Percentiles rank a stretch among this genome's conserved stretches.
phyloP scores from a whole-genome alignment of 257 asterid species.

The Solanum acaule region DNA sequence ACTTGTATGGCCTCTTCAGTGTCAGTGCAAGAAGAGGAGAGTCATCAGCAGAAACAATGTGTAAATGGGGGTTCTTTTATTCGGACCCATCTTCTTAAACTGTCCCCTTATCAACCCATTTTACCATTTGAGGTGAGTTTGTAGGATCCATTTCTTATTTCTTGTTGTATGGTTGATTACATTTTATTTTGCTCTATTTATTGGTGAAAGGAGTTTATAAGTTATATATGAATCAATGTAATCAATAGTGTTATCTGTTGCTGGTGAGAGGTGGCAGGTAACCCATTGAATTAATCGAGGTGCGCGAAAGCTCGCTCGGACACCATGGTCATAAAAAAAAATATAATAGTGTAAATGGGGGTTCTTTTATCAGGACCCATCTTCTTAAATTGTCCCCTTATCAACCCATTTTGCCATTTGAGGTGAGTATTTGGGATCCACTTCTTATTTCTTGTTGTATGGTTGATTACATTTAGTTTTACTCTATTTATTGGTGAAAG shows the following conservation, averaged over 20 bases:
- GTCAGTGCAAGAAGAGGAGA: conserved; percentile 45
- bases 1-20: conserved; percentile 36
- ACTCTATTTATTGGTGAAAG: too few relatives aligned
- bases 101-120: conserved; percentile 82
- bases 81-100: conserved; percentile 63
- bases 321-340: too few relatives aligned
- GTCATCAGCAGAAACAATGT: conserved; percentile 12
- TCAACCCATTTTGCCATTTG: conserved; percentile 90
- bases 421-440: conserved; percentile 26
- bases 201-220: not conserved
- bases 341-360: conserved; percentile 30
- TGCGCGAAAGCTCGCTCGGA: too few relatives aligned
- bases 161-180: too few relatives aligned
- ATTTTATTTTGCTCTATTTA: not conserved
- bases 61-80: conserved; percentile 68
- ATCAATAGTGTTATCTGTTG: not conserved
- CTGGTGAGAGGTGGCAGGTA: too few relatives aligned
- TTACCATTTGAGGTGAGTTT: conserved; percentile 80
- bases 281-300: too few relatives aligned
- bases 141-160: not conserved
- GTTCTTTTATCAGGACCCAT: conserved; percentile 71
- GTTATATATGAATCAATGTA: not conserved
- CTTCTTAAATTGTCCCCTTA: conserved; percentile 71
- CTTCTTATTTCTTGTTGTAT: not conserved
- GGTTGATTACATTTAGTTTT: too few relatives aligned